These are phyloP conservation scores for Dictyostelium intermedium DNA, from an alignment of 78 protist species.

Conservation along the genomic window DNA sequence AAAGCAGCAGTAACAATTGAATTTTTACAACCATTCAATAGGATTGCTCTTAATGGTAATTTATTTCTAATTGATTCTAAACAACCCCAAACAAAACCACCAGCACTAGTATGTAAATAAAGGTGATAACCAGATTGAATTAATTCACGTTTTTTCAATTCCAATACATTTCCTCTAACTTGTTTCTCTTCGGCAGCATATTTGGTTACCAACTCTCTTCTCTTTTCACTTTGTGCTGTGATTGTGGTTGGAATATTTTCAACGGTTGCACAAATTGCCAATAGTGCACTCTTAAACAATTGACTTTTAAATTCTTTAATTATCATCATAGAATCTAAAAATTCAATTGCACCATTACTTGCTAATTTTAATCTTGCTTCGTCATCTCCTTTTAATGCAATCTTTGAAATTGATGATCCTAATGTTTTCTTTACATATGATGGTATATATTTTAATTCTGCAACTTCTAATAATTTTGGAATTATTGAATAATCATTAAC, in stretches of 20 bases:
- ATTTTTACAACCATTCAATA: conserved; percentile 65
- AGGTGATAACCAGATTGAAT: conserved; percentile 75
- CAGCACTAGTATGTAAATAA: conserved; percentile 86
- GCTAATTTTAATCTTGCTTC: conserved; percentile 40
- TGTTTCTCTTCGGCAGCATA: not conserved
- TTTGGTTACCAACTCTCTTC: not conserved
- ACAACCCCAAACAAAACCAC: conserved; percentile 87
- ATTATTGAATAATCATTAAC: conserved; percentile 35
- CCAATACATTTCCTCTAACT: not conserved
- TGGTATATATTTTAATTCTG: conserved; percentile 33
- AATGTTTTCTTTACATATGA: conserved; percentile 53
- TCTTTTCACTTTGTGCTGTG: not conserved
- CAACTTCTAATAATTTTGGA: conserved; percentile 49
- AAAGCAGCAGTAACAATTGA: conserved; percentile 81
- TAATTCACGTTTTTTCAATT: conserved; percentile 28
- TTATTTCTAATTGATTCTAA: conserved; percentile 56
- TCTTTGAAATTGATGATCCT: conserved; percentile 32
- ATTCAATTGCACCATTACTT: conserved; percentile 53
- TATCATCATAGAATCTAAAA: not conserved
- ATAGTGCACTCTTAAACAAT: conserved; percentile 12
- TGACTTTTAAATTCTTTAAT: not conserved
- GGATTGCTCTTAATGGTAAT: not conserved
- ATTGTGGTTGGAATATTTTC: not conserved
- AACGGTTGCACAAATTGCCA: conserved; percentile 19
- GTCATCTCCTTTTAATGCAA: conserved; percentile 57